A percentile compares a stretch with the other conserved stretches of the same genome.
phyloP scores from a whole-genome alignment of 371 early-diverging fungal genomes.

The Mortierella sp. region DNA sequence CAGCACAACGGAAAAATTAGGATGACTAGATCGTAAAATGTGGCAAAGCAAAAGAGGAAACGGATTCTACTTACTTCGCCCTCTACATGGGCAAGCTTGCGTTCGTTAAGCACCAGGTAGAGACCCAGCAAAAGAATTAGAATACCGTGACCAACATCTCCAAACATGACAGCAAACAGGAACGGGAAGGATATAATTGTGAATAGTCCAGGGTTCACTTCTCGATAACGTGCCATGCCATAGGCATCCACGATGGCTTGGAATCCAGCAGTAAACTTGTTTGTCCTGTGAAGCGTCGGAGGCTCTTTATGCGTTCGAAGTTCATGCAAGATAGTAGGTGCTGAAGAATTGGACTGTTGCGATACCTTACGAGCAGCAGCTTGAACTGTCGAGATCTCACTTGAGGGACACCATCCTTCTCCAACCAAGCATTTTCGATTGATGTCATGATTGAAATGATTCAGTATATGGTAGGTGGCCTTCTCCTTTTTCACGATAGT shows the following conservation, averaged over 20 bases:
- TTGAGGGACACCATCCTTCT: conserved; percentile 97
- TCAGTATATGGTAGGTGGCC: conserved; percentile 96
- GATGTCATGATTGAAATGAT: conserved; percentile 92
- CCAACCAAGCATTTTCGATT: conserved; percentile 95
- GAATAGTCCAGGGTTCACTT: conserved; percentile 99
- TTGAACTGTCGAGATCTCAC: conserved; percentile 81
- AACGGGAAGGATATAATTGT: conserved; percentile 99
- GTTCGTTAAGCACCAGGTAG: conserved; percentile 87
- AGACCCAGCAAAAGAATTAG: conserved; percentile 83
- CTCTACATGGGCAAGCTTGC: conserved; percentile 74
- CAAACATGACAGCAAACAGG: conserved; percentile 99
- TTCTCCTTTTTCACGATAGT: conserved; percentile 95
- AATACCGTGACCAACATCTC: conserved; percentile 99
- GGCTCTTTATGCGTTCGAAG: conserved; percentile 86
- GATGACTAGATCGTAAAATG: conserved; percentile 2
- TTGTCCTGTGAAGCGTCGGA: conserved; percentile 97
- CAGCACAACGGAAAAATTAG: background rate
- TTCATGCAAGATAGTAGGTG: conserved; percentile 88
- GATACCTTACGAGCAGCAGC: conserved; percentile 86
- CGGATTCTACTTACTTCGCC: conserved; percentile 71
- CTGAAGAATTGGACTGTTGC: conserved; percentile 85
- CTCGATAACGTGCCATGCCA: conserved; percentile 97
- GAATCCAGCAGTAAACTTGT: conserved; percentile 97
- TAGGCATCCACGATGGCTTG: conserved; percentile 99
- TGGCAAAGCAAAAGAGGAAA: background rate